phyloP scores from a whole-genome alignment of 768 basidiomycete species.

The Hygrocybe punicea region DNA sequence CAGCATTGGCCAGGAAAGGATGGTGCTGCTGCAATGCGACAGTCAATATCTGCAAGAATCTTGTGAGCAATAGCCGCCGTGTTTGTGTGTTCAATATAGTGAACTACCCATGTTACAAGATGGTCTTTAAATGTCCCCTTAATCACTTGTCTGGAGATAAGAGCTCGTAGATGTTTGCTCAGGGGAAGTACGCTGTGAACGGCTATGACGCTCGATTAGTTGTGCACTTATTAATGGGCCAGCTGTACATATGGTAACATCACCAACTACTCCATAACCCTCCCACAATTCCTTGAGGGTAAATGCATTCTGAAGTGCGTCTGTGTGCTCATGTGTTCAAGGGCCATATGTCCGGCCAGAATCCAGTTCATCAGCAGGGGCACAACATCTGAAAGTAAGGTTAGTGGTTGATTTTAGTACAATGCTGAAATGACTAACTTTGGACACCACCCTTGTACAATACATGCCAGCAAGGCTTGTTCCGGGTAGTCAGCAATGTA shows the following conservation, averaged over 20 bases:
- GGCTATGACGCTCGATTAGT: not conserved
- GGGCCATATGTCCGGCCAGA: not conserved
- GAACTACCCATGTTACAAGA: conserved; percentile 34
- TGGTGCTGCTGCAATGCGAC: conserved; percentile 8
- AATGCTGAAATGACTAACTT: conserved; percentile 16
- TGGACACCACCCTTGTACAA: conserved; percentile 28
- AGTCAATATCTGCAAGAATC: conserved; percentile 36
- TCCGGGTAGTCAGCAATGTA: conserved; percentile 23
- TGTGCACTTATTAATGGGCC: not conserved
- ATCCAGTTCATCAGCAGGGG: conserved; percentile 15
- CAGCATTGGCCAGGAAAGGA: conserved; percentile 7
- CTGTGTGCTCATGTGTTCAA: not conserved
- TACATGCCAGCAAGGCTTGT: conserved; percentile 20
- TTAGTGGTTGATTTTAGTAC: not conserved
- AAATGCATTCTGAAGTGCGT: not conserved
- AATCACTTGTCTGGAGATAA: conserved; percentile 37
- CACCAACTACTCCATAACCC: not conserved
- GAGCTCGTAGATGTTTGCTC: conserved; percentile 36
- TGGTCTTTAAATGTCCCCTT: conserved; percentile 44
- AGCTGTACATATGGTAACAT: not conserved
- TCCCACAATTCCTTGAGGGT: not conserved
- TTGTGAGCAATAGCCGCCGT: conserved; percentile 14
- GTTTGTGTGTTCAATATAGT: conserved; percentile 26
- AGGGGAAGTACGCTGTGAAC: conserved; percentile 1
- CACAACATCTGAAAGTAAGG: conserved; percentile 9